These are phyloP conservation scores for Daldinia loculata DNA, from an alignment of 495 filamentous ascomycete species.

Conservation along the genomic window DNA sequence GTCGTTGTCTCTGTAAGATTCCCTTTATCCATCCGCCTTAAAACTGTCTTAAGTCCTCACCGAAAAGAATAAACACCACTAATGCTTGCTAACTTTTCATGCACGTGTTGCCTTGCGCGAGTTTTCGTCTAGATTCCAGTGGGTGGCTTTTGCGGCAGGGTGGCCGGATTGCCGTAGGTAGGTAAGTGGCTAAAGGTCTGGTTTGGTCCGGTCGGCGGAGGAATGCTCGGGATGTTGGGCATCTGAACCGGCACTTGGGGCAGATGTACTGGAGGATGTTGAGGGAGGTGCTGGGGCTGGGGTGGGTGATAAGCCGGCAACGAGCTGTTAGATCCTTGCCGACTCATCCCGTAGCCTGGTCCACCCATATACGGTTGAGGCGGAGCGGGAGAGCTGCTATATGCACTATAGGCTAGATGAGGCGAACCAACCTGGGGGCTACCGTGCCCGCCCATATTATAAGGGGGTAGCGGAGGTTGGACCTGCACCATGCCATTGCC, in stretches of 20 bases:
- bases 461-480: conserved; percentile 48
- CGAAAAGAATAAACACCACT: conserved; percentile 46
- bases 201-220: conserved; percentile 44
- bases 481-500: conserved; percentile 58
- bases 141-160: conserved; percentile 65
- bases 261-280: conserved; percentile 42
- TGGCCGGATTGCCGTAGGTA: conserved; percentile 64
- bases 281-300: conserved; percentile 46
- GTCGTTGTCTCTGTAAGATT: conserved; percentile 41
- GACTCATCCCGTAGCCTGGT: conserved; percentile 60
- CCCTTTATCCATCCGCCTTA: conserved; percentile 45
- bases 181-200: conserved; percentile 60
- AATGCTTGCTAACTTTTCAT: conserved; percentile 46
- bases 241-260: conserved; percentile 48
- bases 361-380: conserved; percentile 49
- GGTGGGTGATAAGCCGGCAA: conserved; percentile 55
- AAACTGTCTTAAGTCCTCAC: conserved; percentile 26
- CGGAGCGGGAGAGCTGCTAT: conserved; percentile 51
- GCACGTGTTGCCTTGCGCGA: conserved; percentile 36
- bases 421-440: conserved; percentile 58
- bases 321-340: conserved; percentile 63
- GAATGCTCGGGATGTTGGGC: conserved; percentile 47
- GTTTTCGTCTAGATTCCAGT: conserved; percentile 47
- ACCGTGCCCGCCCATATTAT: conserved; percentile 48
- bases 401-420: conserved; percentile 54